phyloP scores from a whole-genome alignment of 1,284 basidiomycete species.

The Cryptococcus neoformans region DNA sequence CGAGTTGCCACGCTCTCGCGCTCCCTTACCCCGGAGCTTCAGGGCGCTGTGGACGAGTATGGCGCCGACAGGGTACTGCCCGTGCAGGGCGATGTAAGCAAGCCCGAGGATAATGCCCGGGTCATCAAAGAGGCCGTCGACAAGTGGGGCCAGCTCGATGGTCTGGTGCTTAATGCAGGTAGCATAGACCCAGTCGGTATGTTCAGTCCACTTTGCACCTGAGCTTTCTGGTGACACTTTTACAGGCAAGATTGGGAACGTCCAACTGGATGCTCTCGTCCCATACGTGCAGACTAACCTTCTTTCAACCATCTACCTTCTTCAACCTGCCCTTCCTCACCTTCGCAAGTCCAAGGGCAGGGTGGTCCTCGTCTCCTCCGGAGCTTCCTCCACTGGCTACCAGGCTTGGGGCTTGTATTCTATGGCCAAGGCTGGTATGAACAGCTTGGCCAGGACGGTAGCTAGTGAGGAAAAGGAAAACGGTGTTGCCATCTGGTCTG shows the following conservation, averaged over 20 bases:
- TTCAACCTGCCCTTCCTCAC: slow-evolving; percentile 51
- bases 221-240: background rate
- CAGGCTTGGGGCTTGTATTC: slow-evolving; percentile 55
- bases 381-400: slow-evolving; percentile 52
- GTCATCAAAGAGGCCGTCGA: slow-evolving; percentile 47
- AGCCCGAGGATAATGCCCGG: slow-evolving; percentile 32
- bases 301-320: slow-evolving; percentile 52
- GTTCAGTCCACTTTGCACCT: slow-evolving; percentile 5
- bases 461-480: slow-evolving; percentile 52
- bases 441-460: slow-evolving; percentile 52
- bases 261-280: slow-evolving; percentile 21
- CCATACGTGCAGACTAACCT: slow-evolving; percentile 52
- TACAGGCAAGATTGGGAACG: slow-evolving; percentile 32
- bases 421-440: slow-evolving; percentile 53
- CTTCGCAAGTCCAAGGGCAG: slow-evolving; percentile 49
- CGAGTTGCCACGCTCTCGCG: slow-evolving; percentile 54
- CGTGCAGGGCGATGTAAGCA: slow-evolving; percentile 51
- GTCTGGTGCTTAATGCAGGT: slow-evolving; percentile 55
- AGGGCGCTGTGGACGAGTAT: slow-evolving; percentile 34
- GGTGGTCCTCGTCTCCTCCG: slow-evolving; percentile 54
- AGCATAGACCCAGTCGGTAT: slow-evolving; percentile 48
- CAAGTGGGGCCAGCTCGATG: slow-evolving; percentile 52
- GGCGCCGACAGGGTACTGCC: slow-evolving; percentile 28
- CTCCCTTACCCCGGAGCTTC: slow-evolving; percentile 48
- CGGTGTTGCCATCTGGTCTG: slow-evolving; percentile 49